phyloP scores from a whole-genome alignment of 73 alveolate genomes.

The Uronychia binucleata region DNA sequence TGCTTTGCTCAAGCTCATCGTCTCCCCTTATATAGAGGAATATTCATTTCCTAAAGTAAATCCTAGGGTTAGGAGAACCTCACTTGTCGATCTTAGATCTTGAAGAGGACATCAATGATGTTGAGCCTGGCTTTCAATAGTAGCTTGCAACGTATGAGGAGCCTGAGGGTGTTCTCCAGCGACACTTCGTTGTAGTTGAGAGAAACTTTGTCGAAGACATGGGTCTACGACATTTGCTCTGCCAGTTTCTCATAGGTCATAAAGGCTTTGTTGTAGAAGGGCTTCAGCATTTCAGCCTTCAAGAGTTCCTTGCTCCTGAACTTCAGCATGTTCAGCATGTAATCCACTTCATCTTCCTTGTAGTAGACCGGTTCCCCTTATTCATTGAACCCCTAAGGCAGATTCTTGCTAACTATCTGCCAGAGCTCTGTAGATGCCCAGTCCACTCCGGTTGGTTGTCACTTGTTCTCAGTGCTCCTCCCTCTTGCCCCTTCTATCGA shows the following conservation, averaged over 20 bases:
- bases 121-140: conserved; percentile 3
- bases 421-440: conserved; percentile 10
- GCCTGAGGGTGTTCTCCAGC: conserved; percentile 26
- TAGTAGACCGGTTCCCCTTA: not conserved
- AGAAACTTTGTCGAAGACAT: conserved; percentile 19
- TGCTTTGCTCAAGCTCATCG: conserved; percentile 4
- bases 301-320: conserved; percentile 6
- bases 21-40: not conserved
- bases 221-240: conserved; percentile 11
- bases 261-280: conserved; percentile 25
- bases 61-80: not conserved
- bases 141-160: conserved; percentile 15
- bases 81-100: not conserved
- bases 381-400: not conserved
- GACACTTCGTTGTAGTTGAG: conserved; percentile 5
- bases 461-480: too few species aligned
- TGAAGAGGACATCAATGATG: not conserved
- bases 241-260: conserved; percentile 11
- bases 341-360: conserved; percentile 22
- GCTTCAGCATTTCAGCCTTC: conserved; percentile 15
- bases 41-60: not conserved
- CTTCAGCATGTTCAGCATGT: conserved; percentile 18
- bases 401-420: not conserved
- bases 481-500: too few species aligned
- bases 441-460: conserved; percentile 7